A percentile compares a stretch with the other conserved stretches of the same genome.
These are phyloP conservation scores for Fusarium floridanum DNA, from an alignment of 2,329 filamentous ascomycete genomes.

Conservation along the genomic window DNA sequence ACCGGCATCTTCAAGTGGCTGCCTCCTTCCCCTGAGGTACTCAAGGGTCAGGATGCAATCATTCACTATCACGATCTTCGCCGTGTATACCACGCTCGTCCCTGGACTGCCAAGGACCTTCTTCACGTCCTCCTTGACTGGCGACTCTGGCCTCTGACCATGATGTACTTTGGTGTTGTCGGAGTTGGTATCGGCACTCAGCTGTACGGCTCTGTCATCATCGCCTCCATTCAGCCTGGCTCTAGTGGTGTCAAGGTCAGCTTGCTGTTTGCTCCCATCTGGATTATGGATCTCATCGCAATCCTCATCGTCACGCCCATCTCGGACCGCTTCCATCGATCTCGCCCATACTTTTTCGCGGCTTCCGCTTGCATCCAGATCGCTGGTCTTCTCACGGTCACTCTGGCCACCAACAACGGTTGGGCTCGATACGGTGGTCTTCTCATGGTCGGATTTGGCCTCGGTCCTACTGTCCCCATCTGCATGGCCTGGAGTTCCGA, in stretches of 20 bases:
- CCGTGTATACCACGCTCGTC: constrained; percentile 80
- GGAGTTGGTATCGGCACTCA: constrained; percentile 93
- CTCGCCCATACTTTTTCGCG: constrained; percentile 85
- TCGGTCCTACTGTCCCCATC: constrained; percentile 91
- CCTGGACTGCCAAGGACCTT: constrained; percentile 81
- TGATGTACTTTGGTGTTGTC: constrained; percentile 97
- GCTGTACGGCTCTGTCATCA: constrained; percentile 89
- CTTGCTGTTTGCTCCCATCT: constrained; percentile 89
- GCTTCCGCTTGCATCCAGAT: constrained; percentile 83
- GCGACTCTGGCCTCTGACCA: constrained; percentile 85
- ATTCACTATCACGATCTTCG: constrained; percentile 88
- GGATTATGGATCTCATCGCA: constrained; percentile 91
- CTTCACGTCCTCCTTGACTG: constrained; percentile 81
- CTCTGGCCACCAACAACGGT: constrained; percentile 76
- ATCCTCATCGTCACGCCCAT: constrained; percentile 88
- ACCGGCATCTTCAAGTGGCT: constrained; percentile 72
- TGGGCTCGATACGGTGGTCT: constrained; percentile 92
- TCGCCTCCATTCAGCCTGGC: constrained; percentile 79
- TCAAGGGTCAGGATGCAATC: constrained; percentile 81
- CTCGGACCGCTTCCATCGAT: constrained; percentile 86
- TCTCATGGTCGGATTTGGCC: constrained; percentile 90
- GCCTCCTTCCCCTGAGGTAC: constrained; percentile 76
- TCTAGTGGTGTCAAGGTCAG: constrained; percentile 82
- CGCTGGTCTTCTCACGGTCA: constrained; percentile 81
- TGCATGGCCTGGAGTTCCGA: constrained; percentile 95